phyloP scores from a whole-genome alignment of 164 flowering plant genomes.

The Vitis labrusca region DNA sequence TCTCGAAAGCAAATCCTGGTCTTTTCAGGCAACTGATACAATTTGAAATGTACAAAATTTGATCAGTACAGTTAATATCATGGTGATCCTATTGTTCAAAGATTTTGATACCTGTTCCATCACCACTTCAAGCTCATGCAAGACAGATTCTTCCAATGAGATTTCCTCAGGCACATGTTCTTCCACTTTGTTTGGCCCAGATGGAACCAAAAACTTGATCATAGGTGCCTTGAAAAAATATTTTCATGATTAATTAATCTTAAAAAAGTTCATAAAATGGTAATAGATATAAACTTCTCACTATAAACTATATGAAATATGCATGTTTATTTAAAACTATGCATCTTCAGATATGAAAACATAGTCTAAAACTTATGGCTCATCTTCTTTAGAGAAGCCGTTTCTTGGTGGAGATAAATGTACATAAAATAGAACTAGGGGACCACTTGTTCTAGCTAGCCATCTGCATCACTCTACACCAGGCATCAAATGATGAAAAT shows the following conservation, averaged over 20 bases:
- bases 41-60: not conserved
- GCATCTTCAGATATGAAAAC: too few species aligned
- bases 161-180: constrained; percentile 17
- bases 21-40: constrained; percentile 39
- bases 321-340: too few species aligned
- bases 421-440: too few species aligned
- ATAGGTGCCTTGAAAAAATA: constrained; percentile 23
- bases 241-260: constrained; percentile 8
- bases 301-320: too few species aligned
- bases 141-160: constrained; percentile 39
- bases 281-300: too few species aligned
- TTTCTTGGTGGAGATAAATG: too few species aligned
- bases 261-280: not conserved
- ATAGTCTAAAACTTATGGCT: too few species aligned
- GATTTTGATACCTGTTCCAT: constrained; percentile 35
- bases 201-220: constrained; percentile 12
- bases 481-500: too few species aligned
- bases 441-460: too few species aligned
- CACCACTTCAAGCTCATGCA: constrained; percentile 43
- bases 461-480: too few species aligned
- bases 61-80: constrained; percentile 1
- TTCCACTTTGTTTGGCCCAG: constrained; percentile 10
- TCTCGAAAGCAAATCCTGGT: constrained; percentile 63
- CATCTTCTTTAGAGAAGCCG: too few species aligned
- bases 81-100: too few species aligned